Evolutionary conservation across 441 rosid species (phyloP).

Genomic region (Erodium trifolium): DNA sequence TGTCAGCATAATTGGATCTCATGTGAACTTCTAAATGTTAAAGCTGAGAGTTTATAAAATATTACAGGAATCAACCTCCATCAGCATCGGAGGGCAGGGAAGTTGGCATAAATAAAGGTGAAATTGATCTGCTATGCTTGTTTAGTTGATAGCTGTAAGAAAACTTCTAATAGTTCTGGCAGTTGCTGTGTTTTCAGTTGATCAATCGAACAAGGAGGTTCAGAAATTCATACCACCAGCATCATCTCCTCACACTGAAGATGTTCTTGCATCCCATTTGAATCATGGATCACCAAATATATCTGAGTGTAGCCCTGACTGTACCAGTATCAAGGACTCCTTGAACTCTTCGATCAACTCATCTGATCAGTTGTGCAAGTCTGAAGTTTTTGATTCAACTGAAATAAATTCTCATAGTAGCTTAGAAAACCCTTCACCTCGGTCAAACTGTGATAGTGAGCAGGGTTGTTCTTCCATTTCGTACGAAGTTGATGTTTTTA

Average conservation of each 20-base stretch:
- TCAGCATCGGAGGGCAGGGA: constrained; percentile 18
- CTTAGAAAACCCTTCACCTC: constrained; percentile 18
- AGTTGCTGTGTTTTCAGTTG: constrained; percentile 19
- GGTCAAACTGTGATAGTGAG: constrained; percentile 21
- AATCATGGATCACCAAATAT: constrained; percentile 22
- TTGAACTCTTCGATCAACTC: constrained; percentile 17
- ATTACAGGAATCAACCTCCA: constrained; percentile 42
- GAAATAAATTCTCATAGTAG: constrained; percentile 24
- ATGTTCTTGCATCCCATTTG: constrained; percentile 18
- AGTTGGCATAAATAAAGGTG: constrained; percentile 20
- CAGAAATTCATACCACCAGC: constrained; percentile 15
- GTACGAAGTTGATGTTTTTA: too few species aligned
- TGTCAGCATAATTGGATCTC: constrained; percentile 11
- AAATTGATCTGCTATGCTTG: constrained; percentile 13
- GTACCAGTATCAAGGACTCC: constrained; percentile 5
- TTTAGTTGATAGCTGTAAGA: constrained; percentile 18
- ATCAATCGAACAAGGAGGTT: constrained; percentile 21
- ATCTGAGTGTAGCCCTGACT: constrained; percentile 8
- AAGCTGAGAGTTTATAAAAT: constrained; percentile 16
- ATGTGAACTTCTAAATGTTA: constrained; percentile 17
- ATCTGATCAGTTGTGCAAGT: constrained; percentile 14
- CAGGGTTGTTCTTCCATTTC: background rate
- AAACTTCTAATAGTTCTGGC: constrained; percentile 17
- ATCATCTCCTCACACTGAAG: constrained; percentile 15
- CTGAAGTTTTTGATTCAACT: constrained; percentile 16